These are phyloP conservation scores for Plenodomus lindquistii DNA, from an alignment of 2,329 filamentous ascomycete species.

Conservation along the genomic window DNA sequence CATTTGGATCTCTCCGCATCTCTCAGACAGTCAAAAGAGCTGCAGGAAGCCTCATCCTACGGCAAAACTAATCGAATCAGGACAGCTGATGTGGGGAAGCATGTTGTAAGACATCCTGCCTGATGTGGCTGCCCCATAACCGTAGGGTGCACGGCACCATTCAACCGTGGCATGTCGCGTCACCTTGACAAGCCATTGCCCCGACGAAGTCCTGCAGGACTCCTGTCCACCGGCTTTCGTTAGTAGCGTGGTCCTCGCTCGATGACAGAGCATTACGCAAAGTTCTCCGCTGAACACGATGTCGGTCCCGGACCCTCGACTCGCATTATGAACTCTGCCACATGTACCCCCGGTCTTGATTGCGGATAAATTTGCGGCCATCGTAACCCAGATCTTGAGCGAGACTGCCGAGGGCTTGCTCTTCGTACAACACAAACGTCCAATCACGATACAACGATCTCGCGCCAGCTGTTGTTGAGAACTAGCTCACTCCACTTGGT, in stretches of 20 bases:
- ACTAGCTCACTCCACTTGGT: conserved; percentile 8
- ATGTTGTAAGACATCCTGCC: conserved; percentile 22
- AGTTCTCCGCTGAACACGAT: not conserved
- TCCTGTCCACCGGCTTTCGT: no score
- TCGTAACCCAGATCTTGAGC: not conserved
- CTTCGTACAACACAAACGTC: conserved; percentile 3
- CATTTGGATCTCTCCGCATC: conserved; percentile 13
- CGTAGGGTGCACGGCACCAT: conserved; percentile 11
- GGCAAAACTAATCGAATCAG: conserved; percentile 11
- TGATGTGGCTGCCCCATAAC: conserved; percentile 24
- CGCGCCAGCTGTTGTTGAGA: conserved; percentile 12
- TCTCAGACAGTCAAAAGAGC: conserved; percentile 17
- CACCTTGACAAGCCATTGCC: conserved; percentile 2
- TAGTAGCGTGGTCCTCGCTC: not conserved
- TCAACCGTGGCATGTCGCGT: conserved; percentile 13
- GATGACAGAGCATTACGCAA: not conserved
- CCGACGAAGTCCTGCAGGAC: conserved; percentile 1
- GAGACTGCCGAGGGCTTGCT: conserved; percentile 2
- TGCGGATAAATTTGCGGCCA: not conserved
- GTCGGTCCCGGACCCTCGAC: not conserved
- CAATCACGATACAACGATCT: conserved; percentile 5
- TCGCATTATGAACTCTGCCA: not conserved
- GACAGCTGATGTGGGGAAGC: conserved; percentile 24
- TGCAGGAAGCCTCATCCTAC: conserved; percentile 8
- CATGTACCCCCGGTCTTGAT: not conserved